Percentiles rank a stretch among this genome's conserved stretches.
phyloP scores from a whole-genome alignment of 305 asterid species.

The Rubia peregrina region DNA sequence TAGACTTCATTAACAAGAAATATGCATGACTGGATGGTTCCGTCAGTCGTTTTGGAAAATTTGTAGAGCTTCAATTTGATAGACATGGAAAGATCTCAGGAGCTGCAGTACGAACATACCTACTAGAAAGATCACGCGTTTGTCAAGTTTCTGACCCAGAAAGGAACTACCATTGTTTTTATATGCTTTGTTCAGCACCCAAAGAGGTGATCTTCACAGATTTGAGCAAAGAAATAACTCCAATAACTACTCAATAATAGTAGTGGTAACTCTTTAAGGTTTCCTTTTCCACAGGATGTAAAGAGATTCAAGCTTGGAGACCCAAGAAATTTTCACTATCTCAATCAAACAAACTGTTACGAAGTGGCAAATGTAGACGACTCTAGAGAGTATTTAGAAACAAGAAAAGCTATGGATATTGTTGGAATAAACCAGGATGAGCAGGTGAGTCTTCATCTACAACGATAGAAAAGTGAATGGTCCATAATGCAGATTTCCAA shows the following conservation, averaged over 20 bases:
- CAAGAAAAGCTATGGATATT: conserved; percentile 91
- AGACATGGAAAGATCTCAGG: conserved; percentile 89
- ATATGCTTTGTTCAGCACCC: conserved; percentile 95
- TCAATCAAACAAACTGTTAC: conserved; percentile 75
- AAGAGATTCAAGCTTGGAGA: conserved; percentile 69
- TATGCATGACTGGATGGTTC: conserved; percentile 39
- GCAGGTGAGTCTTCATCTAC: conserved; percentile 36
- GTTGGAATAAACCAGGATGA: conserved; percentile 88
- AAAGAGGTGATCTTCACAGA: conserved; percentile 56
- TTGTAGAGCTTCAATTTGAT: conserved; percentile 93
- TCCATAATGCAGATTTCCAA: background rate
- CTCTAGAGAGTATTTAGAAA: conserved; percentile 81
- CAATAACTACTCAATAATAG: background rate
- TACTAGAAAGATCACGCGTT: conserved; percentile 94
- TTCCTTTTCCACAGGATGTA: conserved; percentile 44
- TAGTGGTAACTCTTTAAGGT: conserved; percentile 16
- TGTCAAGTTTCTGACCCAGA: conserved; percentile 96
- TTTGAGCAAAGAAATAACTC: background rate
- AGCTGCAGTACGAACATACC: conserved; percentile 94
- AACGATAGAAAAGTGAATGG: background rate
- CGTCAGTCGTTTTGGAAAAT: conserved; percentile 96
- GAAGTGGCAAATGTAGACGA: conserved; percentile 83
- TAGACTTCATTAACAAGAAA: conserved; percentile 34
- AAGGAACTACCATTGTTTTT: conserved; percentile 92
- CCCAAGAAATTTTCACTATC: conserved; percentile 71